These are phyloP conservation scores for Tetramitus jugosus DNA, from an alignment of 208 protist species.

Conservation along the genomic window DNA sequence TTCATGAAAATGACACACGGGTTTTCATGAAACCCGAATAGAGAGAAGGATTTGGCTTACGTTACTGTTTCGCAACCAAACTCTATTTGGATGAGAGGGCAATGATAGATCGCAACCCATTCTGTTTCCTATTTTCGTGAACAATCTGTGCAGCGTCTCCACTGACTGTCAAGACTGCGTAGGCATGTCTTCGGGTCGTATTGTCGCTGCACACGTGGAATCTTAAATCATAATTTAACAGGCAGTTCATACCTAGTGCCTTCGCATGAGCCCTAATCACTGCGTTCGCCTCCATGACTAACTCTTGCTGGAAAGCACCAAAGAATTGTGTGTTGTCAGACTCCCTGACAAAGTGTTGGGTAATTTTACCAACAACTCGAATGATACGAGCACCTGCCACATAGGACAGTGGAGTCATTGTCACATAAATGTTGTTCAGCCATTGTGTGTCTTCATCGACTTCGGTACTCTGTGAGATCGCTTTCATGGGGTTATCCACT, in stretches of 20 bases:
- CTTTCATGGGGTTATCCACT: too few relatives aligned
- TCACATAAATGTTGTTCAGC: constrained; percentile 32
- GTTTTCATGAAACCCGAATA: too few relatives aligned
- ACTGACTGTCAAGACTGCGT: neutral
- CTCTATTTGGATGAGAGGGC: too few relatives aligned
- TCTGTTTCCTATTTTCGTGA: too few relatives aligned
- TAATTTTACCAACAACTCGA: constrained; percentile 68
- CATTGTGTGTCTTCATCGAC: neutral
- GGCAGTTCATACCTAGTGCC: constrained; percentile 65
- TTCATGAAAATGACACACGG: too few relatives aligned
- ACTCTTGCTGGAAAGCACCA: constrained; percentile 60
- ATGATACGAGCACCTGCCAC: constrained; percentile 62
- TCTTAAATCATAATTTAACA: constrained; percentile 65
- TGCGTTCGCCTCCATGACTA: constrained; percentile 61
- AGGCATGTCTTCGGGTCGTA: neutral
- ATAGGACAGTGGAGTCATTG: constrained; percentile 64
- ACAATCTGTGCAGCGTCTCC: neutral
- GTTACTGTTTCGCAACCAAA: too few relatives aligned
- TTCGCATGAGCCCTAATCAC: constrained; percentile 59
- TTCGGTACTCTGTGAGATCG: neutral
- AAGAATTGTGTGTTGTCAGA: constrained; percentile 40
- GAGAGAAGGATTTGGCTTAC: too few relatives aligned
- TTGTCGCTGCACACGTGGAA: constrained; percentile 67
- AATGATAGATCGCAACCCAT: too few relatives aligned
- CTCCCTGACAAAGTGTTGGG: constrained; percentile 80